These are phyloP conservation scores for Sclerotiophoma versabilis DNA, from an alignment of 2,329 filamentous ascomycete species.

Conservation along the genomic window DNA sequence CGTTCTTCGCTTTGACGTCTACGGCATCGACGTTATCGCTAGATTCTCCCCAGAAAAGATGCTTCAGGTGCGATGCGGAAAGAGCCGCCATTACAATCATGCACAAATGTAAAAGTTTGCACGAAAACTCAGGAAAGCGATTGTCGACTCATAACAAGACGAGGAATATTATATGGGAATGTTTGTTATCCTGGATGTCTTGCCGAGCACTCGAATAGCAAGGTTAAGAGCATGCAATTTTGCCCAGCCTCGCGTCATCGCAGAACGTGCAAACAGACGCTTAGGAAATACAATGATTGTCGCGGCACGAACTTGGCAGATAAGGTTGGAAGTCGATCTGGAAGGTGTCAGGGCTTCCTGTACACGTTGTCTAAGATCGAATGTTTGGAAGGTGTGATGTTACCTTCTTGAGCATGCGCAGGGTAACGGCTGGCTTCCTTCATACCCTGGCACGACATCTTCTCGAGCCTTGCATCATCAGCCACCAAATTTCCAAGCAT, in stretches of 20 bases:
- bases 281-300: neutral
- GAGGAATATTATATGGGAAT: neutral
- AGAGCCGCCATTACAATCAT: constrained; percentile 13
- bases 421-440: neutral
- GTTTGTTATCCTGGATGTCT: neutral
- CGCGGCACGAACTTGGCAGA: constrained; percentile 4
- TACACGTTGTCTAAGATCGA: neutral
- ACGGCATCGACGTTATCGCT: constrained; percentile 20
- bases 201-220: neutral
- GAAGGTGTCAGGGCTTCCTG: constrained; percentile 1
- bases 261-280: constrained; percentile 2
- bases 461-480: neutral
- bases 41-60: constrained; percentile 26
- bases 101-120: neutral
- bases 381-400: neutral
- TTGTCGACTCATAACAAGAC: neutral
- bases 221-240: constrained; percentile 16
- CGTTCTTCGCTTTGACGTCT: constrained; percentile 34
- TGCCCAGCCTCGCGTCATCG: constrained; percentile 29
- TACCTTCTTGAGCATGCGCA: neutral
- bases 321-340: neutral
- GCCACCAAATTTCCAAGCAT: neutral
- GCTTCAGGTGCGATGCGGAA: constrained; percentile 23
- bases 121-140: neutral
- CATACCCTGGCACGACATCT: neutral